Percentiles rank a stretch among this genome's conserved stretches.
Conservation (phyloP, 2,329 filamentous ascomycete species). For the Diaporthe citrichinensis region DNA sequence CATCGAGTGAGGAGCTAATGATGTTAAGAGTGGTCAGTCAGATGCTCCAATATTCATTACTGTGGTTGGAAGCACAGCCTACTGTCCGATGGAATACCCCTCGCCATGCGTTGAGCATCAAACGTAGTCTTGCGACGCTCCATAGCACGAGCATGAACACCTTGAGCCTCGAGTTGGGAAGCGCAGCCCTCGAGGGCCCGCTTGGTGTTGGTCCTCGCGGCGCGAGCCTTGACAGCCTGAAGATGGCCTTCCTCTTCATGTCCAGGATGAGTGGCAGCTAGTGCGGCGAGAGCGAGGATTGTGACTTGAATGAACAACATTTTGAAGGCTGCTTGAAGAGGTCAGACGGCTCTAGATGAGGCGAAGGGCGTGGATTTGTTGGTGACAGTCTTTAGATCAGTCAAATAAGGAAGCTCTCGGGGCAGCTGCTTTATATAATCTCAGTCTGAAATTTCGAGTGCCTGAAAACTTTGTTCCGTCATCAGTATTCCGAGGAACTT, state of each 20-base stretch:
- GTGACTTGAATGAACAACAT: conserved; percentile 35
- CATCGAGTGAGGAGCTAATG: conserved; percentile 1
- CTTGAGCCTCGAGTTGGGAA: conserved; percentile 34
- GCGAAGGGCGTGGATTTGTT: neutral
- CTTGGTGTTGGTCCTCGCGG: neutral
- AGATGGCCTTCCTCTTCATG: conserved; percentile 28
- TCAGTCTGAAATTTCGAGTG: neutral
- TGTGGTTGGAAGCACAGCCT: neutral
- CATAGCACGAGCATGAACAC: conserved; percentile 27
- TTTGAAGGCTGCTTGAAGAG: neutral
- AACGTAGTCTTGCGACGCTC: conserved; percentile 33
- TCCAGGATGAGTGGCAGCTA: conserved; percentile 33
- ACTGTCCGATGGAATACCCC: conserved; percentile 27
- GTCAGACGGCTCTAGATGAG: neutral
- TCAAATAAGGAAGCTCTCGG: neutral
- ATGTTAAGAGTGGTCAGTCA: neutral
- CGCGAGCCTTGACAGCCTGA: conserved; percentile 9
- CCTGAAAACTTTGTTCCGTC: neutral
- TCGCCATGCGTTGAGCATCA: conserved; percentile 23
- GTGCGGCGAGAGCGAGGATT: conserved; percentile 24
- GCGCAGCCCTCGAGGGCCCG: conserved; percentile 35
- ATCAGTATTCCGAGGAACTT: neutral
- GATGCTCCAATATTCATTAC: neutral
- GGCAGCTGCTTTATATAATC: neutral
- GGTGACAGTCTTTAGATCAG: neutral